Evolutionary conservation across 257 asterid species (phyloP), one percentile per base, ranked within the genome.

Genomic region (Nyctanthes arbortristis): DNA sequence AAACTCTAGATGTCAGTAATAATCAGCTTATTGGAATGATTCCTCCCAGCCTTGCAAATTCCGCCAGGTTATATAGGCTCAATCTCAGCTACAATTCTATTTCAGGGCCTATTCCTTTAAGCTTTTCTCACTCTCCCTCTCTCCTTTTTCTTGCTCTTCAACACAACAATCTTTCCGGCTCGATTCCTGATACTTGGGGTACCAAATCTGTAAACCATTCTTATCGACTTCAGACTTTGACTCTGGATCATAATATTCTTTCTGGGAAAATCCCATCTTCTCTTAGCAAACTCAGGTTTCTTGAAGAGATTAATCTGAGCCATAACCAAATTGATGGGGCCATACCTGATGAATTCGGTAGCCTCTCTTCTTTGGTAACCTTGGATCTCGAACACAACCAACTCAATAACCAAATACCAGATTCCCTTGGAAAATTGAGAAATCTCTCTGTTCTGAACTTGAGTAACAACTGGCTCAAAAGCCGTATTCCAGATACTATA

Each of bases 61-160:
- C 96, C 8, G 81, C 88, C 35, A 81, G 84, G 68, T 67, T 90
- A 0, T 87, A 82, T 52, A 84, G 94, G 63, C 81, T 93, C 68
- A 93, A 93, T 43, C 43, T 93, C 79, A 90, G 97, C 85, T 81
- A 68, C 73, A 93, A 93, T 71, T 80, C 79, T 22, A 3, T 93
- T 58, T 91, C 96, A 2, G 98, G 96, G 58, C 33, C 77, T 3
- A 87, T 93, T 67, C 97, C 97, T 6, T 71, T 63, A 32, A 80
- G 82, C 56, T 66, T 84, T 33, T 63, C 79, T 74, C 83, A 68
- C 20, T 77, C 84, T 0, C 76, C 79, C 8, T 84, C 97, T 39
- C 90, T 93, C 47, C 79, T 77, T 45, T 93, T 90, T 78, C 96
- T 93, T 57, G 89, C 94, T 69, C 92, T 93, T 52, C 87, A 84